Conservation (phyloP, 352 stramenopile genomes). For the Phytophthora cryptogea region DNA sequence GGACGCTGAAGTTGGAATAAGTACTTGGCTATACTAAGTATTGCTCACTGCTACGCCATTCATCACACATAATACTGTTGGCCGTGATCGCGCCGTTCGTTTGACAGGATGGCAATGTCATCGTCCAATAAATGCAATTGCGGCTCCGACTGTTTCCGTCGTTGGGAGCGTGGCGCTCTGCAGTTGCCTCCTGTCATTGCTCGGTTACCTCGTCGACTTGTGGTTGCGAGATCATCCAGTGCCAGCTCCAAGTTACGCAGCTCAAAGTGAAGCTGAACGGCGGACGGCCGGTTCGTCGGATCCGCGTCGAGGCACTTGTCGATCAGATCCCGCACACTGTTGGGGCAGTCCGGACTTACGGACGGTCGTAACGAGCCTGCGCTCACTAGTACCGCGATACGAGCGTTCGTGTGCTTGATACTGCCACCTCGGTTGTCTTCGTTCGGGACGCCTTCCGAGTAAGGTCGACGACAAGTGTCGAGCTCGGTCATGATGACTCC, state of each 20-base stretch:
- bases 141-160: conserved; percentile 14
- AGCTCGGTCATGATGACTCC: conserved; percentile 63
- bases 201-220: conserved; percentile 7
- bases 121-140: conserved; percentile 23
- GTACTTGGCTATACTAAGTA: conserved; percentile 12
- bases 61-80: conserved; percentile 25
- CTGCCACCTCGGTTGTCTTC: conserved; percentile 26
- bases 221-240: conserved; percentile 26
- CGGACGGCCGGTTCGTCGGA: conserved; percentile 51
- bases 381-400: conserved; percentile 64
- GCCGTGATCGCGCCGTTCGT: conserved; percentile 23
- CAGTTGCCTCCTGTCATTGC: conserved; percentile 20
- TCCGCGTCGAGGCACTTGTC: conserved; percentile 54
- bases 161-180: conserved; percentile 5
- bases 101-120: conserved; percentile 34
- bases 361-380: conserved; percentile 48
- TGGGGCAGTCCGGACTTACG: conserved; percentile 51
- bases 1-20: neutral
- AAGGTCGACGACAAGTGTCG: conserved; percentile 49
- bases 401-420: conserved; percentile 43
- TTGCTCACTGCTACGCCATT: conserved; percentile 14
- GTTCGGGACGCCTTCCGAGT: conserved; percentile 36
- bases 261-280: conserved; percentile 71
- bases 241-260: conserved; percentile 44
- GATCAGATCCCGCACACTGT: conserved; percentile 45